Conservation (phyloP, 192 early-diverging fungal species). For the Umbelopsis sp. region DNA sequence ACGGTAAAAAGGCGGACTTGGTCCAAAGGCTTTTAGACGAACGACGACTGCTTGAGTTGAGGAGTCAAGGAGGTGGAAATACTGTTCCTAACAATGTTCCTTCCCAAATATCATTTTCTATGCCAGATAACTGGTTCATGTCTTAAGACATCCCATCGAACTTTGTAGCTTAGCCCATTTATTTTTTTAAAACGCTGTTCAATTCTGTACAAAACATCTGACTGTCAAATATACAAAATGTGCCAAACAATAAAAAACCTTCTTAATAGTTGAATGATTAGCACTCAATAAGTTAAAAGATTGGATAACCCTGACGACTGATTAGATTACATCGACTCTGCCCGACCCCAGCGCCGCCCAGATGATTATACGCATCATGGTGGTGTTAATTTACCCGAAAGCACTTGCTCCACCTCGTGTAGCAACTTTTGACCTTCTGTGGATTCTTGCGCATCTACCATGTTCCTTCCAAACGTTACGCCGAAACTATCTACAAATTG, state of each 20-base stretch:
- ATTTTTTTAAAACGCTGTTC: not conserved
- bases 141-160: not conserved
- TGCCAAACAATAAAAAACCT: no score
- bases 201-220: not conserved
- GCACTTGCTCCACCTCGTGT: not conserved
- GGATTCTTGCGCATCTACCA: not conserved
- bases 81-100: not conserved
- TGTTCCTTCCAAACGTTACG: not conserved
- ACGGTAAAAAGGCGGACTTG: not conserved
- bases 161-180: not conserved
- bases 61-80: not conserved
- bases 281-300: no score
- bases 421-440: not conserved
- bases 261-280: no score
- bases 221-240: not conserved
- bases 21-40: not conserved
- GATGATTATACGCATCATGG: not conserved
- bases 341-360: no score
- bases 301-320: no score
- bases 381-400: not conserved
- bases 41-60: constrained; percentile 9
- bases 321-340: no score
- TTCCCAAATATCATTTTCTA: constrained; percentile 1
- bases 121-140: not conserved
- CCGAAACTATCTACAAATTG: constrained; percentile 38